Percentiles rank a stretch among this genome's conserved stretches.
Evolutionary conservation across 495 filamentous ascomycete species (phyloP).

Genomic region (Trichocladium antarcticum): DNA sequence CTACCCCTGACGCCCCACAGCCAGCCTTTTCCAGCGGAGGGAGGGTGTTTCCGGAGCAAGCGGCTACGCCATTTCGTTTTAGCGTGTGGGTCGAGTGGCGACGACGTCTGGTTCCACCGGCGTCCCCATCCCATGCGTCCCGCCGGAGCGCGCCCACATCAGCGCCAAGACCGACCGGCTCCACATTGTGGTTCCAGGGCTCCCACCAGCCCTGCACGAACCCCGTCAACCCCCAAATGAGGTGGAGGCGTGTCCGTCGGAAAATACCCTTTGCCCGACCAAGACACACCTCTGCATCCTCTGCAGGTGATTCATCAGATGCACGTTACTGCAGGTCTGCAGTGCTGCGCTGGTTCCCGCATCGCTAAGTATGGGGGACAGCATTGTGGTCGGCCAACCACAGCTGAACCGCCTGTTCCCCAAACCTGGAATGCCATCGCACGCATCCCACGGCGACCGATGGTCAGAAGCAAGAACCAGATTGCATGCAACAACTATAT

Average conservation of each 20-base stretch:
- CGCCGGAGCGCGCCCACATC: slow-evolving; percentile 11
- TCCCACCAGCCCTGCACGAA: not conserved
- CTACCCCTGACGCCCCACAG: slow-evolving; percentile 11
- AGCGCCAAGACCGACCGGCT: not conserved
- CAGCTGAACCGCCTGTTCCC: too few relatives aligned
- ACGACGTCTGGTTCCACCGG: slow-evolving; percentile 15
- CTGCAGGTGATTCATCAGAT: too few relatives aligned
- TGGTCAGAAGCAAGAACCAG: too few relatives aligned
- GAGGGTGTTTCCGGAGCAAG: slow-evolving; percentile 27
- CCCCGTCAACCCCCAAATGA: slow-evolving; percentile 19
- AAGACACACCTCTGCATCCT: too few relatives aligned
- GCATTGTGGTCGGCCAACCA: too few relatives aligned
- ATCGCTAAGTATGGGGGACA: too few relatives aligned
- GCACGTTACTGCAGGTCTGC: too few relatives aligned
- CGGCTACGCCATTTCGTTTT: slow-evolving; percentile 27
- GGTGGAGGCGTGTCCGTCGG: slow-evolving; percentile 13
- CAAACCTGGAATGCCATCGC: too few relatives aligned
- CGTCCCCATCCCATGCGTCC: slow-evolving; percentile 16
- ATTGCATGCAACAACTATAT: too few relatives aligned
- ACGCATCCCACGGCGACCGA: too few relatives aligned
- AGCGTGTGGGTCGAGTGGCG: slow-evolving; percentile 21
- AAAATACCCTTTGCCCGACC: slow-evolving; percentile 8
- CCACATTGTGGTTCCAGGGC: not conserved
- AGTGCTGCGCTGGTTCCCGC: too few relatives aligned
- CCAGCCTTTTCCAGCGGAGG: slow-evolving; percentile 15